Evolutionary conservation across 305 asterid species (phyloP).

Genomic region (Fraxinus ornus): DNA sequence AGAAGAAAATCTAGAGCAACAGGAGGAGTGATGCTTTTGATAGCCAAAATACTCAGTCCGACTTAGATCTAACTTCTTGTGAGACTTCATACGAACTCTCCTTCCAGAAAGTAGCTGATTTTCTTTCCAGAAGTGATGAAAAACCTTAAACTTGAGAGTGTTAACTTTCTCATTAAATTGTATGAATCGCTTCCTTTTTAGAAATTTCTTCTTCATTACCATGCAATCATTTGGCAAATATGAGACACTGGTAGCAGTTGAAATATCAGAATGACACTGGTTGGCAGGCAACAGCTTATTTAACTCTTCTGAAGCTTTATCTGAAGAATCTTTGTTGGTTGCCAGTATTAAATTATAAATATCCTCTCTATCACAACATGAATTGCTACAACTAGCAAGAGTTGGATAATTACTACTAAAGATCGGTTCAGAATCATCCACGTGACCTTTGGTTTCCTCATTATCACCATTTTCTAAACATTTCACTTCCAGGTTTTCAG

Average conservation of each 20-base stretch:
- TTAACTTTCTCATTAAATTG: slow-evolving; percentile 66
- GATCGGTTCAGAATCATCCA: slow-evolving; percentile 32
- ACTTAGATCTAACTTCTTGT: slow-evolving; percentile 66
- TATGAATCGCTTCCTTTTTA: slow-evolving; percentile 47
- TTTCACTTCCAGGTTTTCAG: slow-evolving; percentile 32
- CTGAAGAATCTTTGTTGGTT: slow-evolving; percentile 54
- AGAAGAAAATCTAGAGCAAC: slow-evolving; percentile 48
- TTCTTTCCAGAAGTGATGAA: slow-evolving; percentile 83
- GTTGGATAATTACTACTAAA: slow-evolving; percentile 23
- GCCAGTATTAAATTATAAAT: slow-evolving; percentile 48
- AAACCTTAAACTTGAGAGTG: slow-evolving; percentile 65
- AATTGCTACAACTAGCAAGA: slow-evolving; percentile 24
- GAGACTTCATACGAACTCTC: slow-evolving; percentile 69
- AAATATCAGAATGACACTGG: slow-evolving; percentile 41
- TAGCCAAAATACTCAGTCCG: slow-evolving; percentile 37
- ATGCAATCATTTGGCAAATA: slow-evolving; percentile 31
- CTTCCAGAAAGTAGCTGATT: slow-evolving; percentile 58
- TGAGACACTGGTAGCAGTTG: slow-evolving; percentile 31
- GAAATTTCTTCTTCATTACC: slow-evolving; percentile 47
- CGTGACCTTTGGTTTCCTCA: slow-evolving; percentile 28
- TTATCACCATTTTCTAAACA: slow-evolving; percentile 27
- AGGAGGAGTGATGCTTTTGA: slow-evolving; percentile 59
- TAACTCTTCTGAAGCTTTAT: slow-evolving; percentile 53
- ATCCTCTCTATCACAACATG: slow-evolving; percentile 28
- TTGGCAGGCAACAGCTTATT: slow-evolving; percentile 53